Percentiles rank a stretch among this genome's conserved stretches.
phyloP scores from a whole-genome alignment of 164 flowering plant genomes.

The Vitis rotundifolia region DNA sequence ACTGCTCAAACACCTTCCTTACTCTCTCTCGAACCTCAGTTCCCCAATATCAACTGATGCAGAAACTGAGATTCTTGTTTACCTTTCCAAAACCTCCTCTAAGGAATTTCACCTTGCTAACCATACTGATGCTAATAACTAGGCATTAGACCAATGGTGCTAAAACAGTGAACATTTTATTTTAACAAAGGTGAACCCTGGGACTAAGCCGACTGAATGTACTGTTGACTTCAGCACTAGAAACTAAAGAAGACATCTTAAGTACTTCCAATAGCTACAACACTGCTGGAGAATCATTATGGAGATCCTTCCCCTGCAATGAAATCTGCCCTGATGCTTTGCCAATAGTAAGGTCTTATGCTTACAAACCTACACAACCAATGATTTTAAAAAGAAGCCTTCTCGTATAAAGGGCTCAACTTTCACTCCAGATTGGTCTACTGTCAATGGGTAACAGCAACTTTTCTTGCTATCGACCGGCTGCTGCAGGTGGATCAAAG shows the following conservation, averaged over 20 bases:
- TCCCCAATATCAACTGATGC: constrained; percentile 27
- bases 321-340: constrained; percentile 86
- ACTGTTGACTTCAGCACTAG: too few species aligned
- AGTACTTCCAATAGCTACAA: constrained; percentile 28
- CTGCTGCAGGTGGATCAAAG: constrained; percentile 76
- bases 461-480: constrained; percentile 85
- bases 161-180: too few species aligned
- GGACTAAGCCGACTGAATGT: too few species aligned
- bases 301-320: constrained; percentile 76
- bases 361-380: constrained; percentile 45
- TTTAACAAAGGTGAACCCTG: too few species aligned
- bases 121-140: too few species aligned
- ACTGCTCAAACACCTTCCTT: constrained; percentile 62
- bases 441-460: constrained; percentile 47
- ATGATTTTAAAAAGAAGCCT: too few species aligned
- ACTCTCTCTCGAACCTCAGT: constrained; percentile 61
- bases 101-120: too few species aligned
- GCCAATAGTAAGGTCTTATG: constrained; percentile 72
- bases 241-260: too few species aligned
- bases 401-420: constrained; percentile 6
- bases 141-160: too few species aligned
- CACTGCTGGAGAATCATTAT: constrained; percentile 70
- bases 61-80: constrained; percentile 7
- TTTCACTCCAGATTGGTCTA: constrained; percentile 73
- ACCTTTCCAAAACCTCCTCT: too few species aligned